A percentile compares a stretch with the other conserved stretches of the same genome.
These are phyloP conservation scores for Leonotis leonurus DNA, from an alignment of 257 asterid species.

Conservation along the genomic window DNA sequence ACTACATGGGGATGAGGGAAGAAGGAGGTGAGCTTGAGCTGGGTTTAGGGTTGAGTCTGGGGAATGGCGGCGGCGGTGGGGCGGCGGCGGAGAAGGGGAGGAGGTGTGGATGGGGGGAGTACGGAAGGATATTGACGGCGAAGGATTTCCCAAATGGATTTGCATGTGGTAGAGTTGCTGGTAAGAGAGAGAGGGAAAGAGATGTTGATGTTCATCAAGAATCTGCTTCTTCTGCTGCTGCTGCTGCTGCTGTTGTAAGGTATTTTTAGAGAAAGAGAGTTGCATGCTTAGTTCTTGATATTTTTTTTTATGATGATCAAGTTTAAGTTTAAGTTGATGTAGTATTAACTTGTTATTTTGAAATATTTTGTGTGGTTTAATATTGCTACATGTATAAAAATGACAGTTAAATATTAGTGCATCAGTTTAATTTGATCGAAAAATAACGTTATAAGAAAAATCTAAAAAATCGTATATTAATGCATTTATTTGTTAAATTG, in stretches of 20 bases:
- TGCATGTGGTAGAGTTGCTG: constrained; percentile 22
- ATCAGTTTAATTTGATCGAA: too few species aligned
- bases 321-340: not conserved
- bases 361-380: not conserved
- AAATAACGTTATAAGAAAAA: too few species aligned
- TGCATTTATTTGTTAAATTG: too few species aligned
- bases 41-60: constrained; percentile 66
- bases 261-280: not conserved
- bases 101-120: constrained; percentile 36
- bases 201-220: constrained; percentile 30
- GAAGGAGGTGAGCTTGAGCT: constrained; percentile 51
- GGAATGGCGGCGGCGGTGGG: constrained; percentile 14
- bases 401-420: too few species aligned
- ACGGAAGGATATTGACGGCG: constrained; percentile 76
- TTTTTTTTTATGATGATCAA: not conserved
- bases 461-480: too few species aligned
- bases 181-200: constrained; percentile 44
- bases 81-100: constrained; percentile 19
- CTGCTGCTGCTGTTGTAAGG: constrained; percentile 57
- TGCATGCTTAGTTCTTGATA: not conserved
- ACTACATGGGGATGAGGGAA: constrained; percentile 20
- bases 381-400: too few species aligned
- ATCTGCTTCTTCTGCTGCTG: constrained; percentile 39
- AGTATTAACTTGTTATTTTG: too few species aligned
- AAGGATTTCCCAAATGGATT: constrained; percentile 67